phyloP scores from a whole-genome alignment of 2,329 filamentous ascomycete species.

The Didymella pomorum region DNA sequence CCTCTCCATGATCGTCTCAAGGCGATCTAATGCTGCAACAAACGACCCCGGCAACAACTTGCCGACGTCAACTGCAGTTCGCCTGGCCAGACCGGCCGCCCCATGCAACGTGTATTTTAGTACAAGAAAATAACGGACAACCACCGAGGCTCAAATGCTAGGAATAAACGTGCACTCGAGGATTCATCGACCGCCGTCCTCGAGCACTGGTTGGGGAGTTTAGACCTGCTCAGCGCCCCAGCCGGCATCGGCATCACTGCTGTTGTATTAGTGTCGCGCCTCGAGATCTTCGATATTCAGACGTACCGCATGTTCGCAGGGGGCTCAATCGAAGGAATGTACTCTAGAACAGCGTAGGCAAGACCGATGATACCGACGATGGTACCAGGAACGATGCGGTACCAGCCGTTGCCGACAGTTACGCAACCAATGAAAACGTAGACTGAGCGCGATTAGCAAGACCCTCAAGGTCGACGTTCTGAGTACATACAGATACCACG shows the following conservation, averaged over 20 bases:
- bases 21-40: background rate
- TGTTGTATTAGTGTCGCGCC: conserved; percentile 12
- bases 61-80: conserved; percentile 8
- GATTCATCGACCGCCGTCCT: conserved; percentile 43
- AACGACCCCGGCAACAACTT: conserved; percentile 3
- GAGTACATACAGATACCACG: conserved; percentile 82
- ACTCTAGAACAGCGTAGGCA: conserved; percentile 68
- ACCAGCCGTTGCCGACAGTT: conserved; percentile 71
- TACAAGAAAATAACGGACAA: conserved; percentile 22
- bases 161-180: conserved; percentile 19
- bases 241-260: conserved; percentile 60
- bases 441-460: conserved; percentile 64
- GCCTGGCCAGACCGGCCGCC: conserved; percentile 18
- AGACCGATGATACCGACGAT: conserved; percentile 81
- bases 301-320: conserved; percentile 62
- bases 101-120: conserved; percentile 24
- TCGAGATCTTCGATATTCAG: background rate
- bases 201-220: conserved; percentile 2
- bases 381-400: conserved; percentile 78
- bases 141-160: conserved; percentile 17
- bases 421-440: conserved; percentile 95
- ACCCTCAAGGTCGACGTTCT: background rate
- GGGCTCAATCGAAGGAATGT: conserved; percentile 61
- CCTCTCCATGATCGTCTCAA: background rate
- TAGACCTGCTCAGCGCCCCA: conserved; percentile 64